Evolutionary conservation across 2,329 filamentous ascomycete species (phyloP), one percentile per base, ranked within the genome.

Genomic region (Calonectria montana): DNA sequence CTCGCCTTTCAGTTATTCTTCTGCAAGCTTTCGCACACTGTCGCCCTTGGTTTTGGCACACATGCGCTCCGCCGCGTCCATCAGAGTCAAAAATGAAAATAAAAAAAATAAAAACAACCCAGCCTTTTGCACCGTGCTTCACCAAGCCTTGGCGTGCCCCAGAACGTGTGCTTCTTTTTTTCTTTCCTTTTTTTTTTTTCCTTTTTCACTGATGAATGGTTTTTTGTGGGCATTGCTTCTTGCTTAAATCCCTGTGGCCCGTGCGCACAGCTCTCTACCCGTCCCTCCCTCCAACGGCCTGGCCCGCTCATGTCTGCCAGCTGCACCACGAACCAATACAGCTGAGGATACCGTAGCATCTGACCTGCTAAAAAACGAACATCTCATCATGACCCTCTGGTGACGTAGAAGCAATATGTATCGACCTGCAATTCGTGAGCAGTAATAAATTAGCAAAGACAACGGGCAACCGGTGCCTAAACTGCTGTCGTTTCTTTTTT

Each of bases 171-270:
- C 12, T 27, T 15, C n/a, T 25, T 25, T 59, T 59, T 35, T 39
- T 59, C 13, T 65, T 37, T 23, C 23, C 23, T 39, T 31, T 43
- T 64, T 18, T 37, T 21, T 47, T 16, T 23, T 65, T 23, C 65
- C n/a, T n/a, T 67, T 68, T 73, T 47, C 31, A 3, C 3, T 35
- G 9, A 35, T 10, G 3, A 35, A 7, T 45, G 39, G 66, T 76
- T 76, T 76, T 76, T 76, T 76, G 74, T 77, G 75, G 74, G 57
- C 72, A 37, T 78, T 74, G 73, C 76, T 78, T 77, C 48, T 43
- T 35, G 29, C 53, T 35, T 59, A 31, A 59, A 39, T 35, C 53
- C 53, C n/a, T 35, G 9, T 77, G 76, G 74, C 65, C 76, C 65
- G 76, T 77, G 76, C 75, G 45, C 65, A 48, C 18, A 25, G 39